phyloP scores from a whole-genome alignment of 2,329 filamentous ascomycete species.

The Exophiala lecanii-corni region DNA sequence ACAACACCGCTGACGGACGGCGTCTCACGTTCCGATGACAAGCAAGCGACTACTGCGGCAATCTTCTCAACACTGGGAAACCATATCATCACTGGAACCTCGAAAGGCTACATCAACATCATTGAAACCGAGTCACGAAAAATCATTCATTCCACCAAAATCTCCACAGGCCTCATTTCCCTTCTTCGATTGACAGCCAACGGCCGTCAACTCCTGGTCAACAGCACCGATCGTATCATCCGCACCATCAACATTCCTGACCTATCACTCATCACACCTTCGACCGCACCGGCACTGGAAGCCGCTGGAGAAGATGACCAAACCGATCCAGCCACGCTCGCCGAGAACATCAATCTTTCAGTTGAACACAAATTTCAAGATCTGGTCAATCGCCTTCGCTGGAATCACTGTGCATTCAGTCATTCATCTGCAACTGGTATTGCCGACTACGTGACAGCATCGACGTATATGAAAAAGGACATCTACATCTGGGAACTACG shows the following conservation, averaged over 20 bases:
- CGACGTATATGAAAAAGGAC: constrained; percentile 97
- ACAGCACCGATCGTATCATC: constrained; percentile 91
- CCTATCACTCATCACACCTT: constrained; percentile 40
- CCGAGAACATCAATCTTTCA: constrained; percentile 70
- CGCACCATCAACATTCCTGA: constrained; percentile 88
- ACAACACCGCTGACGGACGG: constrained; percentile 74
- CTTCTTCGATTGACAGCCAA: constrained; percentile 79
- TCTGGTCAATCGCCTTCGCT: constrained; percentile 87
- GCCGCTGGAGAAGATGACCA: constrained; percentile 45
- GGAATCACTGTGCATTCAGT: constrained; percentile 97
- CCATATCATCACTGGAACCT: constrained; percentile 88
- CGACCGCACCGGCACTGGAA: constrained; percentile 12
- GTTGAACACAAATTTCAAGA: constrained; percentile 98
- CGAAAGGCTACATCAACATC: constrained; percentile 93
- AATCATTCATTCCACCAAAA: constrained; percentile 83
- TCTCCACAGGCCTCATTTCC: constrained; percentile 83
- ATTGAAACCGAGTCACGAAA: constrained; percentile 76
- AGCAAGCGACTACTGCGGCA: constrained; percentile 89
- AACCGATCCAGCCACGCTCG: constrained; percentile 62
- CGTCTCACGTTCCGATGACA: constrained; percentile 67
- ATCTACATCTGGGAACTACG: constrained; percentile 66
- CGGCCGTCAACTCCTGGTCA: constrained; percentile 82
- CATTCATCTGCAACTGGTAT: constrained; percentile 20
- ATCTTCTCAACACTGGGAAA: constrained; percentile 82
- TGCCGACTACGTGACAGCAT: constrained; percentile 85